Evolutionary conservation across 371 early-diverging fungal genomes (phyloP), one percentile per base, ranked within the genome.

Genomic region (Rhizomucor miehei): DNA sequence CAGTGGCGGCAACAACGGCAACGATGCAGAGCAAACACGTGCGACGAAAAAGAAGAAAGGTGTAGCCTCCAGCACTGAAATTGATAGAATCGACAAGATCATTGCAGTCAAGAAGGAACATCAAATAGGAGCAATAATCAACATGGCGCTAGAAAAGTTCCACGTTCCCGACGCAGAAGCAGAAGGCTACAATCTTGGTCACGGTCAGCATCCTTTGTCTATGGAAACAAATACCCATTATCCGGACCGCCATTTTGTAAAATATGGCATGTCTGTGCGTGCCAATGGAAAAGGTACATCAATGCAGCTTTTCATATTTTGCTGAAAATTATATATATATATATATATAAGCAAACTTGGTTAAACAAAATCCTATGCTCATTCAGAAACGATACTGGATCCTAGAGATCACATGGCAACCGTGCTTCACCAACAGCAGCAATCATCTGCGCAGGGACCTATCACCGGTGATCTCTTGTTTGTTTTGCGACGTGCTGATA

Each of bases 31-130:
- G 24, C 10, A 29, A 1, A 45, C 54, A 16, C 54, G 44, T 13
- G 21, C 55, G 41, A 46, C 51, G 36, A 62, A 62, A 17, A 66
- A 66, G 43, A 66, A 62, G 36, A 59, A 59, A 4, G 46, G 54
- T 1, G 48, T 53, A n/a, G 52, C 55, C 14, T 48, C 63, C 36
- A 13, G 50, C 35, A 21, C 61, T 60, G 60, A 62, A 23, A 68
- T 74, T 24, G 74, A 77, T 52, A 59, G 77, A n/a, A 68, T 74
- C 23, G 78, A 77, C 51, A 77, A 77, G 54, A 70, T 77, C n/a
- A 74, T 77, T 38, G 54, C 73, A 38, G 73, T 77, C 14, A 57
- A 53, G 20, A 54, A 62, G 48, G 67, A 74, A 17, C 63, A 59
- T 6, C 54, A 51, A 29, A 54, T 77, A 38, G 75, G 73, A 6